Conservation (phyloP, 768 basidiomycete genomes). For the Lentinula boryana region DNA sequence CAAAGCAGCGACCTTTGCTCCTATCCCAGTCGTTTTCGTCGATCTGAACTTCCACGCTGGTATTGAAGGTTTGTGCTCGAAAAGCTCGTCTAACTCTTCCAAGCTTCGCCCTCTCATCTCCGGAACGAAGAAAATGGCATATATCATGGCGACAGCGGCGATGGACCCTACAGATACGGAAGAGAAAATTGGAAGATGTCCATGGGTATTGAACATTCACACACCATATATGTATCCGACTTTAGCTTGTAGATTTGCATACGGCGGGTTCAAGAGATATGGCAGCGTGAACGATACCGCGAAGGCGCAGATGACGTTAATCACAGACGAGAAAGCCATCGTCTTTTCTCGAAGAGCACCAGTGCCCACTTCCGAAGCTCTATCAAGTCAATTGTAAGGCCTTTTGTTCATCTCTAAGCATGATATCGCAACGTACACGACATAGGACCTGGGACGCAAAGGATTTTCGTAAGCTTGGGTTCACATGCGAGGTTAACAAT, state of each 20-base stretch:
- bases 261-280: conserved; percentile 4
- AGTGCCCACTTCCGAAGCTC: conserved; percentile 5
- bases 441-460: background rate
- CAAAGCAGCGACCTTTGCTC: conserved; percentile 1
- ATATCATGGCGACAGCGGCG: conserved; percentile 4
- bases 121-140: conserved; percentile 5
- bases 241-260: conserved; percentile 5
- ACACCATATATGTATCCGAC: conserved; percentile 4
- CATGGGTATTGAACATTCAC: background rate
- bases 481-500: too few species aligned
- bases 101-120: conserved; percentile 2
- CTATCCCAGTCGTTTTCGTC: conserved; percentile 2
- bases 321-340: conserved; percentile 5
- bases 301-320: conserved; percentile 2
- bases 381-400: background rate
- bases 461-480: background rate
- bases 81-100: conserved; percentile 5
- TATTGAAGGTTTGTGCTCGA: conserved; percentile 1
- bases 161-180: background rate
- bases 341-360: conserved; percentile 6
- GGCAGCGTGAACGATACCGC: conserved; percentile 6
- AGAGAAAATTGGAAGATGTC: background rate
- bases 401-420: background rate
- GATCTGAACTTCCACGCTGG: conserved; percentile 1
- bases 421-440: background rate